Percentiles rank a stretch among this genome's conserved stretches.
phyloP scores from a whole-genome alignment of 2,329 filamentous ascomycete genomes.

The Fusarium pininemorale region DNA sequence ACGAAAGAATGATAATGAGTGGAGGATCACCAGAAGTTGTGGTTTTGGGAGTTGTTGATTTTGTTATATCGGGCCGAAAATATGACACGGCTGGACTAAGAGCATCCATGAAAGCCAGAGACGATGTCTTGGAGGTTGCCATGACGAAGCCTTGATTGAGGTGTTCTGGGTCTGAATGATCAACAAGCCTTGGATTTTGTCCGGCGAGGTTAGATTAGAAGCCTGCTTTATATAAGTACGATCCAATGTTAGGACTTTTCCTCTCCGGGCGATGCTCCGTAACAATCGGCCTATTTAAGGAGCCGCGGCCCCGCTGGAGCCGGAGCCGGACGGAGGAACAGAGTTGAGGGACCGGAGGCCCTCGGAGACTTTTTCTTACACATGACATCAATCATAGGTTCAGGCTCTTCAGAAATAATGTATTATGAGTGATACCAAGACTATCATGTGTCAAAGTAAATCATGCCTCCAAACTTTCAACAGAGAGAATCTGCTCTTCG shows the following conservation, averaged over 20 bases:
- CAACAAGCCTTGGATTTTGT: background rate
- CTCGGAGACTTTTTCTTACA: constrained; percentile 5
- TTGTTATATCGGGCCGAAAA: constrained; percentile 32
- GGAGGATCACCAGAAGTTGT: constrained; percentile 48
- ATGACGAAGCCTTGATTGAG: constrained; percentile 26
- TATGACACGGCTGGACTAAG: constrained; percentile 51
- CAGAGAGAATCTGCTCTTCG: constrained; percentile 35
- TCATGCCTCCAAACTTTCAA: background rate
- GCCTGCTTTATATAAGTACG: background rate
- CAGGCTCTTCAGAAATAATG: background rate
- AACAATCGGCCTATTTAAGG: constrained; percentile 10
- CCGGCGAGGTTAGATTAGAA: too few relatives aligned
- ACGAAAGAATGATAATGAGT: constrained; percentile 58
- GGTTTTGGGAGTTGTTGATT: background rate
- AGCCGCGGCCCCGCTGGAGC: constrained; percentile 23
- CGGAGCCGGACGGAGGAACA: constrained; percentile 21
- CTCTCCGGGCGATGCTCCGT: background rate
- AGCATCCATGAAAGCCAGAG: constrained; percentile 50
- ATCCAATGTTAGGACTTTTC: background rate
- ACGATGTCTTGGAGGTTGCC: constrained; percentile 36
- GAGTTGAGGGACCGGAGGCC: background rate
- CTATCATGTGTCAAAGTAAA: background rate
- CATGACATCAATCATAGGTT: background rate
- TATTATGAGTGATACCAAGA: background rate
- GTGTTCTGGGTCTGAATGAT: background rate